These are phyloP conservation scores for Starmerella etchellsii DNA, from an alignment of 805 yeast species.

Conservation along the genomic window DNA sequence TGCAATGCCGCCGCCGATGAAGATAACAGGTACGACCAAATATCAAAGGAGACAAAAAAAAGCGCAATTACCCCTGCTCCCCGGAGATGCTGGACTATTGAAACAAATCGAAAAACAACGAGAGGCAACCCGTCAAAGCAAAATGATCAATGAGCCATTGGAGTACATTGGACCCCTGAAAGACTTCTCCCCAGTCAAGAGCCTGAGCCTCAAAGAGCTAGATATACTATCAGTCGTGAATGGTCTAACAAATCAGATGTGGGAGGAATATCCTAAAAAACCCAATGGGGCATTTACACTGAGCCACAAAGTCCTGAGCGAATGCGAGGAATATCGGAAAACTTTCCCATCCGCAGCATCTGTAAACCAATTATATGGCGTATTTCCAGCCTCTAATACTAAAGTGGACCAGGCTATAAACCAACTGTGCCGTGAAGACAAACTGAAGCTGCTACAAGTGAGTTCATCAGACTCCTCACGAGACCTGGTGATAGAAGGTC, in stretches of 20 bases:
- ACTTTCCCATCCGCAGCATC: slow-evolving; percentile 26
- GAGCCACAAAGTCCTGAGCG: slow-evolving; percentile 20
- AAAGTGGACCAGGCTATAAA: slow-evolving; percentile 27
- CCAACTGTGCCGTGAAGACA: slow-evolving; percentile 19
- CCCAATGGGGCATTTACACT: slow-evolving; percentile 14
- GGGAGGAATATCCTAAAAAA: slow-evolving; percentile 25
- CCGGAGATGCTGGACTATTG: slow-evolving; percentile 19
- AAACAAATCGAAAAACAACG: slow-evolving; percentile 21
- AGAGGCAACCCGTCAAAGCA: slow-evolving; percentile 7
- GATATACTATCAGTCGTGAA: slow-evolving; percentile 21
- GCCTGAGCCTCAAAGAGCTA: slow-evolving; percentile 15
- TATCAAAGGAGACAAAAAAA: neutral
- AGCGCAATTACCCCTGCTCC: slow-evolving; percentile 13
- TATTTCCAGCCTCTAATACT: slow-evolving; percentile 28
- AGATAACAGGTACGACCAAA: slow-evolving; percentile 3
- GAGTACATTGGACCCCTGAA: slow-evolving; percentile 12
- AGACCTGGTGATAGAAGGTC: slow-evolving; percentile 25
- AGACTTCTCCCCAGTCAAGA: slow-evolving; percentile 15
- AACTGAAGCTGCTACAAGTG: slow-evolving; percentile 23
- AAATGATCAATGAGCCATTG: slow-evolving; percentile 8
- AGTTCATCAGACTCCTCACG: slow-evolving; percentile 21
- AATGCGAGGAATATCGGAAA: slow-evolving; percentile 21
- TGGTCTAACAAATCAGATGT: slow-evolving; percentile 22
- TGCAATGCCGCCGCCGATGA: slow-evolving; percentile 4
- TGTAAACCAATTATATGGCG: slow-evolving; percentile 27